Conservation (phyloP, 1,139 yeast genomes). For the Pichia terricola region DNA sequence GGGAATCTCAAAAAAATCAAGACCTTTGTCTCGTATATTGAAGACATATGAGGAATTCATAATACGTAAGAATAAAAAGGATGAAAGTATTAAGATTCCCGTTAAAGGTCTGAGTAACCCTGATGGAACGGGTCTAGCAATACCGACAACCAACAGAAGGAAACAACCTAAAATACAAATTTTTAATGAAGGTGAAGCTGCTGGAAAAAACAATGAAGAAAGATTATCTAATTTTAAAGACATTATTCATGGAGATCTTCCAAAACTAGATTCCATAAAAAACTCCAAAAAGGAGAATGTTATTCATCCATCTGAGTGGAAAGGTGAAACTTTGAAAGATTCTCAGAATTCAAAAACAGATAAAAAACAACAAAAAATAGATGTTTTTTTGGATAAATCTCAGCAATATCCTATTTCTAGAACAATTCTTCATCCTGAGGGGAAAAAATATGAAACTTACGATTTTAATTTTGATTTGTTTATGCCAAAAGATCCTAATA, state of each 20-base stretch:
- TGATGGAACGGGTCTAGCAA: slow-evolving; percentile 15
- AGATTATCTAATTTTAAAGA: not conserved
- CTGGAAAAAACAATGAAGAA: not conserved
- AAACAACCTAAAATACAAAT: slow-evolving; percentile 15
- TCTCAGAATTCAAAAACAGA: slow-evolving; percentile 15
- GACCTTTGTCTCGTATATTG: slow-evolving; percentile 51
- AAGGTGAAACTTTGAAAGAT: slow-evolving; percentile 43
- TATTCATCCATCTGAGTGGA: slow-evolving; percentile 46
- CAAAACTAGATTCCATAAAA: slow-evolving; percentile 39
- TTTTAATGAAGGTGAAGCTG: slow-evolving; percentile 5
- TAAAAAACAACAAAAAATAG: slow-evolving; percentile 7
- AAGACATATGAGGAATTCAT: slow-evolving; percentile 42
- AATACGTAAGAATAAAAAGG: slow-evolving; percentile 23
- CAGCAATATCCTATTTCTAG: slow-evolving; percentile 26
- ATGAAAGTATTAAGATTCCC: not conserved
- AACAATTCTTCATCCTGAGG: slow-evolving; percentile 38
- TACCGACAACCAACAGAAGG: slow-evolving; percentile 1
- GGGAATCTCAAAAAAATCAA: slow-evolving; percentile 54
- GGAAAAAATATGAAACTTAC: slow-evolving; percentile 56
- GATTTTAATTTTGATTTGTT: slow-evolving; percentile 53
- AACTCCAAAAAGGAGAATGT: slow-evolving; percentile 58
- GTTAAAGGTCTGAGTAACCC: slow-evolving; percentile 12
- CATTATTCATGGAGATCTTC: not conserved
- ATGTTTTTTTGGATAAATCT: slow-evolving; percentile 18
- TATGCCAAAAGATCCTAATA: slow-evolving; percentile 29